Evolutionary conservation across 2,329 filamentous ascomycete genomes (phyloP).

Genomic region (Arthroderma sp.): DNA sequence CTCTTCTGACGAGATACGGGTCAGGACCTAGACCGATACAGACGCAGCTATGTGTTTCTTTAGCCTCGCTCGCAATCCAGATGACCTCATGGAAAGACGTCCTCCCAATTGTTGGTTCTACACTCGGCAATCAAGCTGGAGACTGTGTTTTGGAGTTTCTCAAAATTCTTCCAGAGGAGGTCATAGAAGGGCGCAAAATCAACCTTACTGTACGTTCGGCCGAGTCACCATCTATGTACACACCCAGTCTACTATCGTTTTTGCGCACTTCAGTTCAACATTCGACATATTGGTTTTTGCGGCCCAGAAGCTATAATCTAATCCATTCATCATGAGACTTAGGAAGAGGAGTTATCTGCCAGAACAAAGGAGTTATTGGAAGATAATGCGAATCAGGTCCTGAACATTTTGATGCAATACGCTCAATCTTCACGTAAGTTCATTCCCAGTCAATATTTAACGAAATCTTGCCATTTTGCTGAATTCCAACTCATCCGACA

Average conservation of each 20-base stretch:
- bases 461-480: background rate
- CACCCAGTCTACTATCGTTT: conserved; percentile 34
- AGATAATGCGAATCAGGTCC: conserved; percentile 78
- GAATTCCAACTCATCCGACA: background rate
- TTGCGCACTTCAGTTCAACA: conserved; percentile 21
- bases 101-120: conserved; percentile 62
- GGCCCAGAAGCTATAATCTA: conserved; percentile 30
- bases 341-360: conserved; percentile 87
- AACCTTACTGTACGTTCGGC: conserved; percentile 91
- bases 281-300: conserved; percentile 8
- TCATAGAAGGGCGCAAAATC: conserved; percentile 98
- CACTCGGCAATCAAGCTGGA: conserved; percentile 57
- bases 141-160: conserved; percentile 90
- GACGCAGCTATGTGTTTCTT: conserved; percentile 85
- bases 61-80: conserved; percentile 89
- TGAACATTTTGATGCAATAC: conserved; percentile 79
- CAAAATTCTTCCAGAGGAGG: conserved; percentile 93
- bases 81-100: conserved; percentile 96
- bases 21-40: conserved; percentile 70
- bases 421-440: conserved; percentile 70
- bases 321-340: conserved; percentile 34
- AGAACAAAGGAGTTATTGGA: conserved; percentile 82
- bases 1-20: conserved; percentile 68
- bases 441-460: background rate
- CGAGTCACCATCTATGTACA: conserved; percentile 30